phyloP scores from a whole-genome alignment of 2,329 filamentous ascomycete species.

The Emericellopsis atlantica region DNA sequence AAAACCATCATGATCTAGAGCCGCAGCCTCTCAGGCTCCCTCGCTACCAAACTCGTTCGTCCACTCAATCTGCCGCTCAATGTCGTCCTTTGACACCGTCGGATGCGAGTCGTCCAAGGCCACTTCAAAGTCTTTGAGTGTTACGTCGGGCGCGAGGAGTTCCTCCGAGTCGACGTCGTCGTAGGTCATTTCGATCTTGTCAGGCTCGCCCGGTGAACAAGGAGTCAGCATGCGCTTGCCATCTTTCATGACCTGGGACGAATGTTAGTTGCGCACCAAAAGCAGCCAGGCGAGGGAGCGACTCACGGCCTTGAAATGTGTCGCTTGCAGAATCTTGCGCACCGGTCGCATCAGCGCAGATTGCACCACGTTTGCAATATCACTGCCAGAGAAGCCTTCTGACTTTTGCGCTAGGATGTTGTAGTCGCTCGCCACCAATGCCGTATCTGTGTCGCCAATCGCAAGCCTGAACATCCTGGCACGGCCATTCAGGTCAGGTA shows the following conservation, averaged over 20 bases:
- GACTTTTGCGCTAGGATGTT: constrained; percentile 67
- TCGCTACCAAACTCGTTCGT: constrained; percentile 94
- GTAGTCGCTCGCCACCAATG: constrained; percentile 67
- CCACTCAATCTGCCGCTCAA: constrained; percentile 80
- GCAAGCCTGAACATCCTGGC: constrained; percentile 93
- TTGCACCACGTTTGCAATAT: constrained; percentile 93
- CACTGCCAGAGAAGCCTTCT: constrained; percentile 90
- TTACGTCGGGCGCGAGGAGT: constrained; percentile 74
- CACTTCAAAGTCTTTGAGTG: constrained; percentile 85
- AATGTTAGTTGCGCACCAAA: constrained; percentile 5
- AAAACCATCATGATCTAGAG: too few species aligned
- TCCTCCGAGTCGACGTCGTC: constrained; percentile 74
- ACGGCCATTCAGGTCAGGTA: constrained; percentile 77
- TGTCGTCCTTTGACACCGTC: constrained; percentile 79
- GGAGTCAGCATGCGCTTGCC: constrained; percentile 62
- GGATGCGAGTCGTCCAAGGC: constrained; percentile 81
- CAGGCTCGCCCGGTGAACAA: constrained; percentile 81
- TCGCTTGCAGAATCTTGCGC: constrained; percentile 90
- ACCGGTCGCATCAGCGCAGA: constrained; percentile 96
- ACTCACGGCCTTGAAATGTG: constrained; percentile 86
- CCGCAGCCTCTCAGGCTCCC: constrained; percentile 35
- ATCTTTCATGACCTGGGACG: constrained; percentile 54
- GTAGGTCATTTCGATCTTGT: constrained; percentile 89
- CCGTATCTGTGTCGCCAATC: constrained; percentile 85
- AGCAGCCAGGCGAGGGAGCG: not conserved